These are phyloP conservation scores for Penicillium sp. DNA, from an alignment of 2,329 filamentous ascomycete genomes.

Conservation along the genomic window DNA sequence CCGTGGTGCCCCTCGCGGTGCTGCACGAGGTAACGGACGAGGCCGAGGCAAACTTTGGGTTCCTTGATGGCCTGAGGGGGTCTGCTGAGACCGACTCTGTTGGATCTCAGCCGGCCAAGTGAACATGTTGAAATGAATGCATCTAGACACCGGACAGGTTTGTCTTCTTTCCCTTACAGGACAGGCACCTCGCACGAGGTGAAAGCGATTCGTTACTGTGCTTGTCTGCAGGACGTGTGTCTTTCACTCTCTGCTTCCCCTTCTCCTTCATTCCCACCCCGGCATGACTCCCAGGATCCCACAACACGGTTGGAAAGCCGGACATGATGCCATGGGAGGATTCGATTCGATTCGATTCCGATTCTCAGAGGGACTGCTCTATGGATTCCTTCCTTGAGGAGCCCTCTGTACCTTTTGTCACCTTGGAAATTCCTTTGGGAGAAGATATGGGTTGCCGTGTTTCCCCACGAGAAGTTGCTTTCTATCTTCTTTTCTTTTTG, in stretches of 20 bases:
- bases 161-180: constrained; percentile 22
- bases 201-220: constrained; percentile 10
- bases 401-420: background rate
- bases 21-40: constrained; percentile 36
- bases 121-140: constrained; percentile 18
- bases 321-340: constrained; percentile 11
- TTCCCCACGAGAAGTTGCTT: background rate
- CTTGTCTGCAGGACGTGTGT: constrained; percentile 11
- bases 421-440: constrained; percentile 8
- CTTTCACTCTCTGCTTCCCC: constrained; percentile 7
- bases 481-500: background rate
- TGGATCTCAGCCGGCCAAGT: constrained; percentile 13
- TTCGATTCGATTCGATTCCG: constrained; percentile 6
- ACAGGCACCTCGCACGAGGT: constrained; percentile 10
- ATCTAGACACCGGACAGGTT: constrained; percentile 18
- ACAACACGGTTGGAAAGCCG: constrained; percentile 3
- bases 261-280: constrained; percentile 1
- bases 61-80: constrained; percentile 38
- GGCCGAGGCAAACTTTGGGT: constrained; percentile 48
- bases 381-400: constrained; percentile 2
- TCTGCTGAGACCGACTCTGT: constrained; percentile 13
- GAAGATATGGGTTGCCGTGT: background rate
- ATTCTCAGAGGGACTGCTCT: constrained; percentile 15
- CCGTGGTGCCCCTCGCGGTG: constrained; percentile 26
- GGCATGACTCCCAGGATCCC: constrained; percentile 16